Percentiles rank a stretch among this genome's conserved stretches.
Conservation (phyloP, 345 rosid genomes). For the Luvunga scandens region DNA sequence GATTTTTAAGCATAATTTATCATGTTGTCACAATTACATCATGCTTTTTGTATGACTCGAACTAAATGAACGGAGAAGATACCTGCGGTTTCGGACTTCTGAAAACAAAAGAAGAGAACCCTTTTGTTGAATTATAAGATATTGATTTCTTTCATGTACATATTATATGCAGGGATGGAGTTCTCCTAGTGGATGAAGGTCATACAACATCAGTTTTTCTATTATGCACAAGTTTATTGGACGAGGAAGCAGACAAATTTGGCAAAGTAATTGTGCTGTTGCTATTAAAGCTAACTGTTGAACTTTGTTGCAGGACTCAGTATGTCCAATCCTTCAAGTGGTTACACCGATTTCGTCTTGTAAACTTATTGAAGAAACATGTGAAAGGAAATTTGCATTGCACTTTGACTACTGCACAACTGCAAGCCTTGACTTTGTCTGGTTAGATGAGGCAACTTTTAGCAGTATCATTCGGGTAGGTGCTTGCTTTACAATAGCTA, state of each 20-base stretch:
- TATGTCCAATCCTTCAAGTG: slow-evolving; percentile 77
- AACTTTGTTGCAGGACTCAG: slow-evolving; percentile 98
- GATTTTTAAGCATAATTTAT: slow-evolving; percentile 4
- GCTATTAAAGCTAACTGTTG: slow-evolving; percentile 66
- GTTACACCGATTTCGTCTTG: slow-evolving; percentile 83
- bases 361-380: slow-evolving; percentile 83
- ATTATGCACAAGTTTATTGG: slow-evolving; percentile 95
- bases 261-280: slow-evolving; percentile 52
- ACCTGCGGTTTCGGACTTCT: slow-evolving; percentile 59
- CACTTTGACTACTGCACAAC: slow-evolving; percentile 94
- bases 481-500: slow-evolving; percentile 11
- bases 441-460: slow-evolving; percentile 70
- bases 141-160: slow-evolving; percentile 86
- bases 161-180: slow-evolving; percentile 98
- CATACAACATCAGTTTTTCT: slow-evolving; percentile 79
- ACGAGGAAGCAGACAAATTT: slow-evolving; percentile 88
- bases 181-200: slow-evolving; percentile 85
- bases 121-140: slow-evolving; percentile 52
- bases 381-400: slow-evolving; percentile 80
- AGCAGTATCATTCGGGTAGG: slow-evolving; percentile 79
- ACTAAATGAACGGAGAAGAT: slow-evolving; percentile 65
- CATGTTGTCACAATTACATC: slow-evolving; percentile 18
- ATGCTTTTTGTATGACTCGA: slow-evolving; percentile 46
- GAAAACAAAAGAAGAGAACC: slow-evolving; percentile 72
- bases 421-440: slow-evolving; percentile 70